A percentile compares a stretch with the other conserved stretches of the same genome.
These are phyloP conservation scores for Lasiodiplodia hormozganensis DNA, from an alignment of 2,329 filamentous ascomycete genomes.

Conservation along the genomic window DNA sequence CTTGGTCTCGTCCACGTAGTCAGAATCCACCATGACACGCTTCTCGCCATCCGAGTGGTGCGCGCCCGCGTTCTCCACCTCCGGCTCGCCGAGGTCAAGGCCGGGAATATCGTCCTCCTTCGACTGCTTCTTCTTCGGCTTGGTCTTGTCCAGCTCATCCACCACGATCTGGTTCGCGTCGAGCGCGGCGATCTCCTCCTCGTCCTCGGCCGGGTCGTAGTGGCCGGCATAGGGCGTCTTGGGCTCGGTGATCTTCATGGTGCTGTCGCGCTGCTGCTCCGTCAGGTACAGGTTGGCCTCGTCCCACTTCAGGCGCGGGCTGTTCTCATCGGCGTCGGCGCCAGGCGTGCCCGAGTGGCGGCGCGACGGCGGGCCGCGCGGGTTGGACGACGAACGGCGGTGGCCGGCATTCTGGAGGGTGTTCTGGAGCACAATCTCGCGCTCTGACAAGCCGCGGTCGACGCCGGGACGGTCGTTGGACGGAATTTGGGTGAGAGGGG, in stretches of 20 bases:
- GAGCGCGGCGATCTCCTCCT: slow-evolving; percentile 70
- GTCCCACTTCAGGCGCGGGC: slow-evolving; percentile 92
- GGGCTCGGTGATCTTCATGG: slow-evolving; percentile 99
- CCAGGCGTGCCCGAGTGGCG: slow-evolving; percentile 68
- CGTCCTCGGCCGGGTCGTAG: slow-evolving; percentile 89
- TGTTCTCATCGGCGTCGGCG: slow-evolving; percentile 63
- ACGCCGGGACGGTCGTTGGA: slow-evolving; percentile 49
- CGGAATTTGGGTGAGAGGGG: slow-evolving; percentile 43
- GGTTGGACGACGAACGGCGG: slow-evolving; percentile 78
- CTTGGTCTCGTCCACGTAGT: slow-evolving; percentile 48
- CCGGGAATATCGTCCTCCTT: slow-evolving; percentile 85
- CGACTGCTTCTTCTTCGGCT: slow-evolving; percentile 53
- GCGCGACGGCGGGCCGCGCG: slow-evolving; percentile 71
- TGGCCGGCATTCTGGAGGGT: slow-evolving; percentile 93
- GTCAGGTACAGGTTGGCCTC: slow-evolving; percentile 97
- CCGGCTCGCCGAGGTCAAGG: slow-evolving; percentile 89
- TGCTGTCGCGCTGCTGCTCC: slow-evolving; percentile 91
- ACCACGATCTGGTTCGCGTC: slow-evolving; percentile 75
- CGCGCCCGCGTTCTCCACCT: slow-evolving; percentile 52
- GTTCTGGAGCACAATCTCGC: slow-evolving; percentile 92
- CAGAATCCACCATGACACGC: slow-evolving; percentile 78
- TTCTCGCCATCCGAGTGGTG: slow-evolving; percentile 63
- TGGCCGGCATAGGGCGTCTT: slow-evolving; percentile 96
- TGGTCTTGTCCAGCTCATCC: slow-evolving; percentile 68
- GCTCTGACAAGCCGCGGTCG: slow-evolving; percentile 68